These are phyloP conservation scores for Spergularia azorica DNA, from an alignment of 179 eudicot genomes.

Conservation along the genomic window DNA sequence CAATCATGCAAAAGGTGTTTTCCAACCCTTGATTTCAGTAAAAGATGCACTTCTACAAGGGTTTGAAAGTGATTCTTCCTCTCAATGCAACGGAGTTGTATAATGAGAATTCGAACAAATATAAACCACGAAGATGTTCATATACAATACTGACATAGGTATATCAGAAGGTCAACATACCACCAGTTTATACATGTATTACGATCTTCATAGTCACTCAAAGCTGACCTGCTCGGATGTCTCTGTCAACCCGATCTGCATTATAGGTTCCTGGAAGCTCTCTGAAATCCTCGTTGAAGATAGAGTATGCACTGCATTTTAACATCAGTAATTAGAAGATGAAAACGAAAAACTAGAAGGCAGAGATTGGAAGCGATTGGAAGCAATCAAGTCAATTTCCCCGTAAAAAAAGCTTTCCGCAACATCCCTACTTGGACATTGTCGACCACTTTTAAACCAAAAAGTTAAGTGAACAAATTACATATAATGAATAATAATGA, in stretches of 20 bases:
- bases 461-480: neutral
- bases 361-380: neutral
- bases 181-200: conserved; percentile 1
- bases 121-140: neutral
- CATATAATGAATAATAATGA: neutral
- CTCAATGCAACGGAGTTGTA: neutral
- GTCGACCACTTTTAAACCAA: neutral
- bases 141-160: neutral
- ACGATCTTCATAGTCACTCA: conserved; percentile 25
- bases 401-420: neutral
- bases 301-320: conserved; percentile 83
- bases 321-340: no score
- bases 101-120: neutral
- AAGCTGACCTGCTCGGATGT: conserved; percentile 88
- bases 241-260: conserved; percentile 92
- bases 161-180: neutral
- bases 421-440: no score
- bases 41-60: neutral
- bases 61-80: neutral
- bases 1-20: neutral
- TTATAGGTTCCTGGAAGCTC: conserved; percentile 97
- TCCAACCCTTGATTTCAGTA: neutral
- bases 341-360: neutral
- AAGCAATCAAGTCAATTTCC: neutral
- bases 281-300: conserved; percentile 92